Conservation (phyloP, 2,329 filamentous ascomycete genomes). For the Pestalotiopsis sp. region DNA sequence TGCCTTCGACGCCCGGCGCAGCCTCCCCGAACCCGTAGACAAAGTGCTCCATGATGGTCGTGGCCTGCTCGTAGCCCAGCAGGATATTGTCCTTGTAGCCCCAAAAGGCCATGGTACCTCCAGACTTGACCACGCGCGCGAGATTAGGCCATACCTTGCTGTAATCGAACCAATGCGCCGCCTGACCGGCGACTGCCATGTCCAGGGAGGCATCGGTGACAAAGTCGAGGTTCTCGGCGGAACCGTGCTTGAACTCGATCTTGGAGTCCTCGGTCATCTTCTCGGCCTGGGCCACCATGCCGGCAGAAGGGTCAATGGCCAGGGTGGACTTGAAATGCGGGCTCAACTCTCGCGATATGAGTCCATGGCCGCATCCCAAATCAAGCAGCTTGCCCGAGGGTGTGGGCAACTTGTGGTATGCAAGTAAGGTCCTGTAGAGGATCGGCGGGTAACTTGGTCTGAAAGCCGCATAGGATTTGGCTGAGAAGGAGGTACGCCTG, state of each 20-base stretch:
- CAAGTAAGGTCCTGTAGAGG: conserved; percentile 56
- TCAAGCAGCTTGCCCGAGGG: conserved; percentile 47
- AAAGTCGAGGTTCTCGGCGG: conserved; percentile 57
- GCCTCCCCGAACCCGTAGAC: conserved; percentile 54
- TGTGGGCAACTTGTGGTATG: conserved; percentile 49
- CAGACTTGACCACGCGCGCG: conserved; percentile 51
- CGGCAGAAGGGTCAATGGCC: conserved; percentile 58
- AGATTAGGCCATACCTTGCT: conserved; percentile 56
- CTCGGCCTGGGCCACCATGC: conserved; percentile 58
- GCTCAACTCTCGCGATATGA: conserved; percentile 56
- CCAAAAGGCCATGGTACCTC: conserved; percentile 66
- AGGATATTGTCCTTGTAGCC: conserved; percentile 68
- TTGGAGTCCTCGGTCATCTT: conserved; percentile 43
- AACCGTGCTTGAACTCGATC: conserved; percentile 50
- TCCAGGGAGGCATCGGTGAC: conserved; percentile 54
- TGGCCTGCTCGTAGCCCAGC: conserved; percentile 53
- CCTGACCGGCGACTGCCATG: conserved; percentile 53
- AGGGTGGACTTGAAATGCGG: conserved; percentile 53
- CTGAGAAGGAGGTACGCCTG: conserved; percentile 59
- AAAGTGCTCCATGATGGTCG: conserved; percentile 55
- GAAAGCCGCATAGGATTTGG: conserved; percentile 60
- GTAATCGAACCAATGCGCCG: conserved; percentile 71
- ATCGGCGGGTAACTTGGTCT: conserved; percentile 59
- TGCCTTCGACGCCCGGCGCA: conserved; percentile 44
- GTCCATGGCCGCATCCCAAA: conserved; percentile 66